A percentile compares a stretch with the other conserved stretches of the same genome.
Conservation (phyloP, 345 rosid genomes). For the Hibiscus tridactylites region DNA sequence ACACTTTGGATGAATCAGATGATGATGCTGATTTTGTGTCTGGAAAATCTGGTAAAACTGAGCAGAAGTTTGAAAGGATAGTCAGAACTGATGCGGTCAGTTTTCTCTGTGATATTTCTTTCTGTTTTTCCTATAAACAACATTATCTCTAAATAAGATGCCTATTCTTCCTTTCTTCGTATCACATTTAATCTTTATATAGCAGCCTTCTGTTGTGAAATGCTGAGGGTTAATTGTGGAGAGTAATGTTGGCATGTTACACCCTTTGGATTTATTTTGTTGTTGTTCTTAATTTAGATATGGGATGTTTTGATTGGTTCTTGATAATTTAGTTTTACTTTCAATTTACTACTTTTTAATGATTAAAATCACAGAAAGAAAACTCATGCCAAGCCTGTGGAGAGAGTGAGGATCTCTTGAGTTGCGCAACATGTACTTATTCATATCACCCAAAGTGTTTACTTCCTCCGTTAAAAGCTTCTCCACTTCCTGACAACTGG, state of each 20-base stretch:
- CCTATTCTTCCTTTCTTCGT: background rate
- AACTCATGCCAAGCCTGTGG: slow-evolving; percentile 93
- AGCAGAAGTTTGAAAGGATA: slow-evolving; percentile 53
- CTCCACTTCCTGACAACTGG: slow-evolving; percentile 60
- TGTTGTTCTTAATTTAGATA: background rate
- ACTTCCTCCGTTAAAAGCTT: slow-evolving; percentile 70
- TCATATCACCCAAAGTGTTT: slow-evolving; percentile 82
- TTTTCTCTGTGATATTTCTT: slow-evolving; percentile 9
- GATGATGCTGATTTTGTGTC: slow-evolving; percentile 67
- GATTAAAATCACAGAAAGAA: slow-evolving; percentile 40
- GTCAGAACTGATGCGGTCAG: slow-evolving; percentile 77
- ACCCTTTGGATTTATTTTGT: background rate
- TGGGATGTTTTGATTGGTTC: background rate
- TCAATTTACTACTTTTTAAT: background rate
- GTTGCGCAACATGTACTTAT: slow-evolving; percentile 83
- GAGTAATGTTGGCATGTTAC: background rate
- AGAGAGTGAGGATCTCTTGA: slow-evolving; percentile 56
- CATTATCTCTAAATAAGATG: background rate
- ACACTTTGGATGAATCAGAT: slow-evolving; percentile 85
- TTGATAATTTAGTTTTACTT: background rate
- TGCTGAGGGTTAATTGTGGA: background rate
- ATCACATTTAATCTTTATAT: background rate
- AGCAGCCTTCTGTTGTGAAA: background rate
- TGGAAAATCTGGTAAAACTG: slow-evolving; percentile 39
- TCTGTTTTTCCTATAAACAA: background rate